Evolutionary conservation across 257 asterid species (phyloP).

Genomic region (Euphrasia confusa): DNA sequence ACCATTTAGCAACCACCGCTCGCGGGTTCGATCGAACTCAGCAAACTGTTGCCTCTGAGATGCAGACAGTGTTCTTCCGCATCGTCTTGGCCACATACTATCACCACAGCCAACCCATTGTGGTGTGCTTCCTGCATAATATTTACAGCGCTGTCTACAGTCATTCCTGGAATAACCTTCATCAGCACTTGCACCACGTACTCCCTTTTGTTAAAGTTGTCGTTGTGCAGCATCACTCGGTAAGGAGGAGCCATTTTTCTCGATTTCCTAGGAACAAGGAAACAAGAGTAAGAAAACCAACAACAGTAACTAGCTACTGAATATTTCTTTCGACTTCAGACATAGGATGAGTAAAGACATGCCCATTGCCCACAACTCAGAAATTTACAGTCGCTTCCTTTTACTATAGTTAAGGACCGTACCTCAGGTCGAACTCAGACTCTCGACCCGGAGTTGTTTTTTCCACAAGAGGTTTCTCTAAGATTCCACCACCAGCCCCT

Average conservation of each 20-base stretch:
- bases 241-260: conserved; percentile 88
- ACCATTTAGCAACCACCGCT: conserved; percentile 62
- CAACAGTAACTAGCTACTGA: not conserved
- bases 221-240: conserved; percentile 83
- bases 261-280: conserved; percentile 53
- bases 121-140: conserved; percentile 94
- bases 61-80: conserved; percentile 93
- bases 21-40: conserved; percentile 92
- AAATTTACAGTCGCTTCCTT: not conserved
- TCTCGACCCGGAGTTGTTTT: conserved; percentile 88
- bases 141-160: conserved; percentile 82
- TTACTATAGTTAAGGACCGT: conserved; percentile 28
- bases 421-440: conserved; percentile 95
- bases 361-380: no score
- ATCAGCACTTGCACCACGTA: conserved; percentile 93
- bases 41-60: conserved; percentile 84
- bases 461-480: conserved; percentile 85
- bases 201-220: conserved; percentile 85
- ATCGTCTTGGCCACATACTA: conserved; percentile 79
- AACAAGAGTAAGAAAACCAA: not conserved
- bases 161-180: conserved; percentile 99
- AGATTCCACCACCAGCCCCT: conserved; percentile 84
- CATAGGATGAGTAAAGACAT: no score
- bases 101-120: conserved; percentile 80
- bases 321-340: no score